Evolutionary conservation across 2,329 filamentous ascomycete species (phyloP).

Genomic region (Chrysoporthe deuterocubensis): DNA sequence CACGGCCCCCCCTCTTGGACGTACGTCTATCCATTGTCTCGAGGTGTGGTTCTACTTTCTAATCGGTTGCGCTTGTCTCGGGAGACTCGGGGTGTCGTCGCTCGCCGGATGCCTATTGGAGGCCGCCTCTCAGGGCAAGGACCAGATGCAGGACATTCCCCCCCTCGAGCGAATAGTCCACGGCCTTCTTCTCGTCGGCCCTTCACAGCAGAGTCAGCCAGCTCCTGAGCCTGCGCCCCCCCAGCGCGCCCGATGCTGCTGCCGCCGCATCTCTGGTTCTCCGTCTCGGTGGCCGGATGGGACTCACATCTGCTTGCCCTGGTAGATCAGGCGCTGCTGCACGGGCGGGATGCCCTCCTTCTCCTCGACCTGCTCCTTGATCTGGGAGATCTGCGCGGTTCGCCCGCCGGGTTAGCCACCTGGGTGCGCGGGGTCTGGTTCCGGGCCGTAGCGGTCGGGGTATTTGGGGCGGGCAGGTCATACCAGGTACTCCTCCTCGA

Average conservation of each 20-base stretch:
- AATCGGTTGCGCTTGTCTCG: background rate
- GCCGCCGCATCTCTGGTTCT: background rate
- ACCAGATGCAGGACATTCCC: constrained; percentile 95
- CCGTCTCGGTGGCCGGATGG: no score
- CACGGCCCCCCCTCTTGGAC: background rate
- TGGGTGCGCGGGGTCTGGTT: background rate
- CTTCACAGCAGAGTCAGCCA: constrained; percentile 50
- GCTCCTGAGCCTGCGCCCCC: no score
- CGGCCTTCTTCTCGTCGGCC: constrained; percentile 92
- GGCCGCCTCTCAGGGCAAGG: constrained; percentile 85
- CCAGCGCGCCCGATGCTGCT: no score
- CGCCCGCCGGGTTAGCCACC: constrained; percentile 10
- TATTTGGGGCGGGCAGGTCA: constrained; percentile 19
- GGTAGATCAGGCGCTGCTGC: constrained; percentile 94
- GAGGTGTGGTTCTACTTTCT: background rate
- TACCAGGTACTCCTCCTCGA: constrained; percentile 93
- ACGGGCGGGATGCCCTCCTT: constrained; percentile 98
- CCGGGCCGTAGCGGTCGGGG: background rate
- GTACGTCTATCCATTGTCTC: background rate
- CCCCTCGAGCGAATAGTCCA: constrained; percentile 87
- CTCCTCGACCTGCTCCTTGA: constrained; percentile 99
- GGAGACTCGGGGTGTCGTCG: background rate
- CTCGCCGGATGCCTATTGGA: constrained; percentile 12
- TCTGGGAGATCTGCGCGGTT: constrained; percentile 76
- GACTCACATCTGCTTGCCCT: constrained; percentile 94